These are phyloP conservation scores for Hypoxylon rubiginosum DNA, from an alignment of 2,329 filamentous ascomycete genomes.

Conservation along the genomic window DNA sequence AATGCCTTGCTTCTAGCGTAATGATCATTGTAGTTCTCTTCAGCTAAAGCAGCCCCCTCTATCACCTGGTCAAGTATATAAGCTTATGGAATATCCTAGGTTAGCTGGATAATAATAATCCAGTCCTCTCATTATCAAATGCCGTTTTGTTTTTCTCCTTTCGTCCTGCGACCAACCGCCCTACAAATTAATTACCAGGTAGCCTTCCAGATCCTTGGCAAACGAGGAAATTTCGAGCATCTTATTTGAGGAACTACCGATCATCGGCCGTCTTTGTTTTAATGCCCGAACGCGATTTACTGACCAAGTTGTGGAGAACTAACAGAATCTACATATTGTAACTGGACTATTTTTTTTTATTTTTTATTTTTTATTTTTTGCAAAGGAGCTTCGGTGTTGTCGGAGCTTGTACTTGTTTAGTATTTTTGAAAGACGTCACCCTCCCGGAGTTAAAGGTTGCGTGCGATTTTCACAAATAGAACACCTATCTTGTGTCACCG, in stretches of 20 bases:
- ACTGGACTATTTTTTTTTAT: too few relatives aligned
- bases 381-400: neutral
- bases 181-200: slow-evolving; percentile 3
- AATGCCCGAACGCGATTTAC: neutral
- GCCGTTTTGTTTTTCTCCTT: neutral
- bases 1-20: neutral
- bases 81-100: too few relatives aligned
- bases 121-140: neutral
- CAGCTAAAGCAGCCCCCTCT: neutral
- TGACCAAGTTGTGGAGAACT: neutral
- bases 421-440: neutral
- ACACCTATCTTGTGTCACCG: neutral
- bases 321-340: neutral
- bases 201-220: slow-evolving; percentile 15
- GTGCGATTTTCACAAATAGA: neutral
- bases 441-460: neutral
- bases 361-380: too few relatives aligned
- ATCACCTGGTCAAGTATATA: too few relatives aligned
- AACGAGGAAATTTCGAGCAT: neutral
- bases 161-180: neutral
- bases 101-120: neutral
- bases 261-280: slow-evolving; percentile 19
- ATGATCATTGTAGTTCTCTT: neutral
- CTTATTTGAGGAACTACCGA: slow-evolving; percentile 8
- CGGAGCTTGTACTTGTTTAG: neutral